Conservation (phyloP, 2,329 filamentous ascomycete species). For the Arthroderma sp. region DNA sequence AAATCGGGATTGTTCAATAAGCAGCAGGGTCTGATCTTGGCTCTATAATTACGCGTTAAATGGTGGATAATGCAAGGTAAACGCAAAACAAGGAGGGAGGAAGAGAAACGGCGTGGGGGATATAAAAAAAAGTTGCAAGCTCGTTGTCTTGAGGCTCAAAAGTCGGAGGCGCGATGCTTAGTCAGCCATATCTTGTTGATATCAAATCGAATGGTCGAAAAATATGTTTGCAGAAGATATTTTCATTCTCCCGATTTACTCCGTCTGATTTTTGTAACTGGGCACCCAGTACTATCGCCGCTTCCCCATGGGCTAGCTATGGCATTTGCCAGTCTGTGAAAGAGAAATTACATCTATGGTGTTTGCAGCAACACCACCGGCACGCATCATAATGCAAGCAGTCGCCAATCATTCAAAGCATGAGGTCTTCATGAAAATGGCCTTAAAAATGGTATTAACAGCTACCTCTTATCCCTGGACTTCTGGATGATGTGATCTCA, state of each 20-base stretch:
- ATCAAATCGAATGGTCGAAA: no score
- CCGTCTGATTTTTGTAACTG: no score
- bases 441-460: slow-evolving; percentile 62
- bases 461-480: background rate
- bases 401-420: slow-evolving; percentile 25
- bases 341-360: background rate
- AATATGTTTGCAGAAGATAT: no score
- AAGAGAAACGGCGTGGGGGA: background rate
- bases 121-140: no score
- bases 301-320: background rate
- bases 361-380: background rate
- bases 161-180: background rate
- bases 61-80: background rate
- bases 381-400: background rate
- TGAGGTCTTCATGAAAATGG: slow-evolving; percentile 66
- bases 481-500: background rate
- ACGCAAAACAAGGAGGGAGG: background rate
- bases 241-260: no score
- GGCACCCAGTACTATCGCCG: no score
- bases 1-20: background rate
- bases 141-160: background rate
- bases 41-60: background rate
- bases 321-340: background rate
- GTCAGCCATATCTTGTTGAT: background rate
- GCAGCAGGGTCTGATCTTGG: background rate